A percentile compares a stretch with the other conserved stretches of the same genome.
phyloP scores from a whole-genome alignment of 192 early-diverging fungal species.

The Helicostylum pulchrum region DNA sequence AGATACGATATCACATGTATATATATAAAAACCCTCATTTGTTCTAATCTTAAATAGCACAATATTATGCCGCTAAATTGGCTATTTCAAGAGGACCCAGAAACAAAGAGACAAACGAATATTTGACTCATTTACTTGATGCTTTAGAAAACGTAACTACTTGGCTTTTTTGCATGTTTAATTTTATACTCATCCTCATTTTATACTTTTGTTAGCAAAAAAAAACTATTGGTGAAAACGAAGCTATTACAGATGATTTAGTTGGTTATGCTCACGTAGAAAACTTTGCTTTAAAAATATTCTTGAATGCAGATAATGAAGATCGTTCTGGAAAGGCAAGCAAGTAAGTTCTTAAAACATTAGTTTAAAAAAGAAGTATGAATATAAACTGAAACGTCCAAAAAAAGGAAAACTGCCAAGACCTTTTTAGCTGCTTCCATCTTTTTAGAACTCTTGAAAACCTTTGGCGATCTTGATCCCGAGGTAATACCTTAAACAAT shows the following conservation, averaged over 20 bases:
- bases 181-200: neutral
- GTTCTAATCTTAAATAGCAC: slow-evolving; percentile 44
- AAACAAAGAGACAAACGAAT: slow-evolving; percentile 55
- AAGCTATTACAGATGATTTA: slow-evolving; percentile 71
- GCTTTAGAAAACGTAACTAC: slow-evolving; percentile 68
- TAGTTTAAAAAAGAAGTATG: too few relatives aligned
- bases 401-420: slow-evolving; percentile 76
- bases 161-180: neutral
- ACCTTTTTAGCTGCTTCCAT: slow-evolving; percentile 85
- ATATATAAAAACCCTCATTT: slow-evolving; percentile 2
- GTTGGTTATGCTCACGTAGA: slow-evolving; percentile 80
- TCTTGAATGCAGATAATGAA: slow-evolving; percentile 88
- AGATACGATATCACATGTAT: slow-evolving; percentile 26
- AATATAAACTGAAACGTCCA: neutral
- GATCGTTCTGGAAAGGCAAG: slow-evolving; percentile 76
- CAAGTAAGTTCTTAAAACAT: slow-evolving; percentile 55
- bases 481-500: slow-evolving; percentile 40
- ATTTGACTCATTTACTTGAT: slow-evolving; percentile 68
- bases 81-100: slow-evolving; percentile 62
- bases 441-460: slow-evolving; percentile 83
- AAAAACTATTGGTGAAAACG: slow-evolving; percentile 51
- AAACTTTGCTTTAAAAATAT: slow-evolving; percentile 88
- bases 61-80: slow-evolving; percentile 80
- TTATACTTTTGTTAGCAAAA: slow-evolving; percentile 56
- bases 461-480: slow-evolving; percentile 73